These are phyloP conservation scores for Canavalia gladiata DNA, from an alignment of 306 rosid genomes.

Conservation along the genomic window DNA sequence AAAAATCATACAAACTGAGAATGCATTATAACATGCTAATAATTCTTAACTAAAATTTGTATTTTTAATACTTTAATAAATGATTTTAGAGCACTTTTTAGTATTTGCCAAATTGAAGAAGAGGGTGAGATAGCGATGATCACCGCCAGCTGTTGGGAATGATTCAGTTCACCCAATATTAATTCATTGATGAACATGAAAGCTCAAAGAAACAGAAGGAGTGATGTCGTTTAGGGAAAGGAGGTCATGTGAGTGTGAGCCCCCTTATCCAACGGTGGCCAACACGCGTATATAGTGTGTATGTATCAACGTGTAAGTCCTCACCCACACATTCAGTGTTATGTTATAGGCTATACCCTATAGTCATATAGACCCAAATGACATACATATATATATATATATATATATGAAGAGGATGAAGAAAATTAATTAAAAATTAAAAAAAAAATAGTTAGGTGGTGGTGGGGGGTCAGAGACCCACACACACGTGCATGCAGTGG, in stretches of 20 bases:
- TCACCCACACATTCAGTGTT: conserved; percentile 32
- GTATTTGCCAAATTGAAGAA: background rate
- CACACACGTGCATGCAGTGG: conserved; percentile 75
- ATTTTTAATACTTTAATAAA: too few relatives aligned
- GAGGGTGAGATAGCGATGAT: conserved; percentile 34
- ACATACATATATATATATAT: background rate
- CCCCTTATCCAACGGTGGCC: conserved; percentile 42
- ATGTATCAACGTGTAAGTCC: background rate
- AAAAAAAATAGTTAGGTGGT: conserved; percentile 26
- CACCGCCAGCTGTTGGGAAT: conserved; percentile 43
- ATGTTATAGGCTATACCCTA: background rate
- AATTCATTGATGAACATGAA: conserved; percentile 44
- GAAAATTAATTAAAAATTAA: background rate
- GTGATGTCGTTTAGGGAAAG: conserved; percentile 54
- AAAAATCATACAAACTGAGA: too few relatives aligned
- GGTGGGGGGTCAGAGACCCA: conserved; percentile 64
- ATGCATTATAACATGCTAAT: too few relatives aligned
- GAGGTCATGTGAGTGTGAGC: conserved; percentile 53
- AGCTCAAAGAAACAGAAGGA: conserved; percentile 48
- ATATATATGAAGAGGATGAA: background rate
- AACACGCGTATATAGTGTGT: background rate
- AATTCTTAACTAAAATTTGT: too few relatives aligned
- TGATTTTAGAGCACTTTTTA: too few relatives aligned
- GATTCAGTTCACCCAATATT: conserved; percentile 39
- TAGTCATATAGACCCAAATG: background rate